These are phyloP conservation scores for Rosa lucieae DNA, from an alignment of 306 rosid species.

Conservation along the genomic window DNA sequence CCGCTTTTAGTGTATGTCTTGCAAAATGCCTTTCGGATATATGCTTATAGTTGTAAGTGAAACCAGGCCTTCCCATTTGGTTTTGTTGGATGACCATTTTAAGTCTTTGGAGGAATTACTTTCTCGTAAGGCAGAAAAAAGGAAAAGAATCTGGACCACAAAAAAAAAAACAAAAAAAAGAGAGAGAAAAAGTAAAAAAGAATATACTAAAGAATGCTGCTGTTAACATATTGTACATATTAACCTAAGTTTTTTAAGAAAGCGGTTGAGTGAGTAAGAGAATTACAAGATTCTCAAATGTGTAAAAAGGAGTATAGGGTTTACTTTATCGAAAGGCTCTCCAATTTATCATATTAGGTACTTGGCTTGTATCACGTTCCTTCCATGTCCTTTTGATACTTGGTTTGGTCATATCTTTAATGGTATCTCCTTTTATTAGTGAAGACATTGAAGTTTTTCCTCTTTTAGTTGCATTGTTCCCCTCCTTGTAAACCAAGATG, in stretches of 20 bases:
- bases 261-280: background rate
- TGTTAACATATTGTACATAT: too few species aligned
- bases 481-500: background rate
- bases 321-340: background rate
- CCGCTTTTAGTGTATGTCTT: background rate
- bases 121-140: background rate
- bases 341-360: background rate
- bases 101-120: background rate
- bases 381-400: background rate
- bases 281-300: background rate
- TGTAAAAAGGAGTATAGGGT: background rate
- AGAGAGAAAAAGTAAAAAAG: background rate
- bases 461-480: background rate
- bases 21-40: background rate
- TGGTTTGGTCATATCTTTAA: background rate
- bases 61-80: background rate
- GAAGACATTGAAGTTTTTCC: background rate
- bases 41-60: background rate
- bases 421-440: background rate
- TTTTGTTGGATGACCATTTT: background rate
- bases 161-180: too few species aligned
- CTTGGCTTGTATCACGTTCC: background rate
- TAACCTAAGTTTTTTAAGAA: background rate
- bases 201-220: background rate
- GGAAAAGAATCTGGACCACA: background rate